Evolutionary conservation across 768 basidiomycete species (phyloP).

Genomic region (Neoboletus magnificus): DNA sequence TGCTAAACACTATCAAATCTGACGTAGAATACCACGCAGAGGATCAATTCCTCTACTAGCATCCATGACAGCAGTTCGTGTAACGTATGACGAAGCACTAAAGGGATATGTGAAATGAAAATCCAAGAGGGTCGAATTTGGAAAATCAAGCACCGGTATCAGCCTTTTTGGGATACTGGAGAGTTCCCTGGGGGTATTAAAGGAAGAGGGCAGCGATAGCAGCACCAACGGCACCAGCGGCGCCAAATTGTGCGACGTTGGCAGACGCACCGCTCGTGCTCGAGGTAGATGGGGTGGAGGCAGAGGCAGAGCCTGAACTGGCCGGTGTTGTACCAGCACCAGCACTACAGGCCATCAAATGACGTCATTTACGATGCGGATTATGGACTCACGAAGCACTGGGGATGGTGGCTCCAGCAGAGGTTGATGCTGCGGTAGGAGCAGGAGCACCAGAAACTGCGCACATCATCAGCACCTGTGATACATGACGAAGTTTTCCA

Average conservation of each 20-base stretch:
- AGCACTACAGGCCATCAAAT: conserved; percentile 6
- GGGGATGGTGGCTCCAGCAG: neutral
- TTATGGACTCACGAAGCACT: conserved; percentile 19
- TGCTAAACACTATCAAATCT: conserved; percentile 2
- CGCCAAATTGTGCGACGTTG: conserved; percentile 41
- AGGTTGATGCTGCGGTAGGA: conserved; percentile 14
- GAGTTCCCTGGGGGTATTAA: conserved; percentile 18
- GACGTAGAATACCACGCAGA: neutral
- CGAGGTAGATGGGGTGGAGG: conserved; percentile 27
- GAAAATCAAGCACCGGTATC: conserved; percentile 19
- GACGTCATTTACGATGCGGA: neutral
- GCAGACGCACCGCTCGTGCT: conserved; percentile 37
- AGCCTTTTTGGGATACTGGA: conserved; percentile 6
- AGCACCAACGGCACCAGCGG: conserved; percentile 37
- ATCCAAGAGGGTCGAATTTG: conserved; percentile 13
- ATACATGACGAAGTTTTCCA: conserved; percentile 15
- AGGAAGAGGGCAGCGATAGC: conserved; percentile 39
- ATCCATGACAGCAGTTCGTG: conserved; percentile 2
- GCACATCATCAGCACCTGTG: conserved; percentile 14
- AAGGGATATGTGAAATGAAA: conserved; percentile 5
- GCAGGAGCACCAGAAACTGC: conserved; percentile 18
- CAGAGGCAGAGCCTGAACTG: neutral
- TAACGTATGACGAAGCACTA: conserved; percentile 19
- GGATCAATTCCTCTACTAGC: neutral
- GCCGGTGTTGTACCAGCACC: neutral